Base-by-base conservation (phyloP, 2,329 filamentous ascomycete species). In the Microthyrium microscopicum region DNA sequence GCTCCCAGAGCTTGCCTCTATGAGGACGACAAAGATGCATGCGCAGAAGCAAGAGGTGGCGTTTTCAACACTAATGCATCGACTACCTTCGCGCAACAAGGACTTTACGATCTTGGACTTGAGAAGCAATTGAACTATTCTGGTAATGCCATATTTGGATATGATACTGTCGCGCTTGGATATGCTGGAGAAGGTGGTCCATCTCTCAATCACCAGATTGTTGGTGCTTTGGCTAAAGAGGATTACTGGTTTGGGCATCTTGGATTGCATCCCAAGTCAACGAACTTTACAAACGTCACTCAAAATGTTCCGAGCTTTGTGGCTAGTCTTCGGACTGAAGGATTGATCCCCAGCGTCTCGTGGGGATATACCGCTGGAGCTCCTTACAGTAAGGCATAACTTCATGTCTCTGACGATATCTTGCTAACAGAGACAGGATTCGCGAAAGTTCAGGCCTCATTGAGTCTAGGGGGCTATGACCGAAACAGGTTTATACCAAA, bases 341-440 rank as follows among this genome's bases (percentile, higher is more conserved):
- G 67, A 6, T 57, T 55, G 37, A 77, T 83, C 30, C 73, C 77
- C 1, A 82, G 77, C 48, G 62, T 80, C 40, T 79, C 74, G 26
- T 83, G 78, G 48, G 77, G 74, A 33, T 84, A 75, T 49, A 83
- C 78, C 3, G 77, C 77, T 26, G 79, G 79, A 12, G 76, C 76
- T n/a, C 66, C 66, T 40, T 83, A 83, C 46, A 64, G 73, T 74
- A 56, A 50, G 66, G 17, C 17, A 22, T 8, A 32, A 9, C 5
- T 4, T 20, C 11, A 11, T 12, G 18, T 15, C 27, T n/a, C n/a
- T 6, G 17, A 15, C 15, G 13, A 26, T 20, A 22, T 33, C 17
- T 33, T 5, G 25, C 34, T 31, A 20, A 36, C 16, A 12, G 22
- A 13, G 13, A 15, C 35, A 56, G 53, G 45, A 19, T 46, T 44